A percentile compares a stretch with the other conserved stretches of the same genome.
phyloP scores from a whole-genome alignment of 164 flowering plant genomes.

The Annona cherimola region DNA sequence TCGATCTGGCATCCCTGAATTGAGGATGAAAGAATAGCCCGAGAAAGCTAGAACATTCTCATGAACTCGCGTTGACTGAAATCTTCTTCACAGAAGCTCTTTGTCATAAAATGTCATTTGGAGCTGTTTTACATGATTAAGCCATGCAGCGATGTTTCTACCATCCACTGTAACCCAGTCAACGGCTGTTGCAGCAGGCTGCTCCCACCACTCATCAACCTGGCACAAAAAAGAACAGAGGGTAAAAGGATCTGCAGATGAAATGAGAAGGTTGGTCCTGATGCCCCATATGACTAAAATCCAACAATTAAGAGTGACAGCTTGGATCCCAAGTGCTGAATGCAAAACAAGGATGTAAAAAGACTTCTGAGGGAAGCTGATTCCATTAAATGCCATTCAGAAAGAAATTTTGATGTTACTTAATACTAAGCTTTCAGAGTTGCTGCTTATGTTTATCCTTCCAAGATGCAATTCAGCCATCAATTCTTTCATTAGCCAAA shows the following conservation, averaged over 20 bases:
- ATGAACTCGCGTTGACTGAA: not conserved
- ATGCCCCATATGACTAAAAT: not conserved
- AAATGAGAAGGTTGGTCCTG: not conserved
- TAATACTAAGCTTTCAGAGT: too few relatives aligned
- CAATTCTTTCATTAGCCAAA: too few relatives aligned
- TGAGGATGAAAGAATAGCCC: not conserved
- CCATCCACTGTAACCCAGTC: conserved; percentile 96
- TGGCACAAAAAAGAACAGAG: conserved; percentile 17
- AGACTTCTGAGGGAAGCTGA: too few relatives aligned
- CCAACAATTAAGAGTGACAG: not conserved
- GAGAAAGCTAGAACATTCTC: not conserved
- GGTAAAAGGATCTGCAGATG: not conserved
- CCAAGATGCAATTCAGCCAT: too few relatives aligned
- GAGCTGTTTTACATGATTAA: conserved; percentile 89
- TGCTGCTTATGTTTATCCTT: too few relatives aligned
- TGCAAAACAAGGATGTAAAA: too few relatives aligned
- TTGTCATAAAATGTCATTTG: conserved; percentile 75
- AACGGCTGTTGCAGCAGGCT: conserved; percentile 88
- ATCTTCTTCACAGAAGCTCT: conserved; percentile 35
- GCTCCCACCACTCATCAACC: conserved; percentile 99
- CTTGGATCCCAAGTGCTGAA: too few relatives aligned
- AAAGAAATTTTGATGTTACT: too few relatives aligned
- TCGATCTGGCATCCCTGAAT: not conserved
- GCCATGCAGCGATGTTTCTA: conserved; percentile 87
- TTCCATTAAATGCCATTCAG: too few relatives aligned